These are phyloP conservation scores for Lasiosphaeria miniovina DNA, from an alignment of 495 filamentous ascomycete genomes.

Conservation along the genomic window DNA sequence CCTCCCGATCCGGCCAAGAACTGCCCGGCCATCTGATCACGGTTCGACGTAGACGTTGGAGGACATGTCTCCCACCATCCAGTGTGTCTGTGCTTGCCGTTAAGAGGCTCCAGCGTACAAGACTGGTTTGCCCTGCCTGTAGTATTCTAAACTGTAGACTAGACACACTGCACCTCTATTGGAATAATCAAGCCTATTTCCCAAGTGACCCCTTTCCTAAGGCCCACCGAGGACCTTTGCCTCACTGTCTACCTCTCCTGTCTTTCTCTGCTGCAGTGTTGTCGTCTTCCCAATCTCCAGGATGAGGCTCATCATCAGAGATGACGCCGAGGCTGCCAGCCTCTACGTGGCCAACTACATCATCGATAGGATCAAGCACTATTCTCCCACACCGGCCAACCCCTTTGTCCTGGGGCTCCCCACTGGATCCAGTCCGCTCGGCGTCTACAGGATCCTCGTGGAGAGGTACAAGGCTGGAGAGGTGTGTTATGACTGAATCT, in stretches of 20 bases:
- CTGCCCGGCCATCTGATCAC: not conserved
- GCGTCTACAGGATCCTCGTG: conserved; percentile 75
- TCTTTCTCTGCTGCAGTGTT: too few species aligned
- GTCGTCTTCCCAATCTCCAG: not conserved
- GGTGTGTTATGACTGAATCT: conserved; percentile 20
- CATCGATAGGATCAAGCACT: conserved; percentile 71
- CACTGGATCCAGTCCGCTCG: conserved; percentile 74
- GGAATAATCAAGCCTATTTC: too few species aligned
- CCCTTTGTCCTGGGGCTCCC: conserved; percentile 84
- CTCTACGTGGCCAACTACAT: conserved; percentile 81
- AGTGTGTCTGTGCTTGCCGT: too few species aligned
- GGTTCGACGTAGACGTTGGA: too few species aligned
- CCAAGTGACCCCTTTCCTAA: too few species aligned
- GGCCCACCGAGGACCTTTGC: too few species aligned
- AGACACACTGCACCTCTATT: too few species aligned
- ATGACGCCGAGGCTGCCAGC: conserved; percentile 62
- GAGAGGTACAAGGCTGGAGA: conserved; percentile 71
- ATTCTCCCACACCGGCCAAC: conserved; percentile 63
- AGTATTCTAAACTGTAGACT: too few species aligned
- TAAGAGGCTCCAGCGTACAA: too few species aligned
- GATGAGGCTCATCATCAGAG: conserved; percentile 84
- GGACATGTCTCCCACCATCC: too few species aligned
- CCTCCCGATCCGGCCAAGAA: not conserved
- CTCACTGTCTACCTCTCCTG: too few species aligned
- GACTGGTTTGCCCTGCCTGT: too few species aligned